A percentile compares a stretch with the other conserved stretches of the same genome.
Conservation (phyloP, 2,329 filamentous ascomycete genomes). For the Acephala macrosclerotiorum region DNA sequence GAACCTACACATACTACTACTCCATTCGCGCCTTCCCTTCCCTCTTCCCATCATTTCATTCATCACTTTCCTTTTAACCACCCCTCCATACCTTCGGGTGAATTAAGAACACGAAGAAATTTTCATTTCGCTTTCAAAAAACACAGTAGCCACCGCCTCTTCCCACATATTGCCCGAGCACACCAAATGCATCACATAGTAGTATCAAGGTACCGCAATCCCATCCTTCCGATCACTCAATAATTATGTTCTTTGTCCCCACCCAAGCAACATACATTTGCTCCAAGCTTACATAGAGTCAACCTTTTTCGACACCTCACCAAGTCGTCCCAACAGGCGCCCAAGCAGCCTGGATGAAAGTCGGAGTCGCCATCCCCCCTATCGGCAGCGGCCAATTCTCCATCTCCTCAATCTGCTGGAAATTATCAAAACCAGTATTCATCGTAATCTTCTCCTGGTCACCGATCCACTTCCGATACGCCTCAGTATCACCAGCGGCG, state of each 20-base stretch:
- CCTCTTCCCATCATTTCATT: neutral
- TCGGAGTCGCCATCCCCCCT: constrained; percentile 4
- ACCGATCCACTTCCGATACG: constrained; percentile 28
- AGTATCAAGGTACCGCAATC: neutral
- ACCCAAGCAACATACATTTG: neutral
- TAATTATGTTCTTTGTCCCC: neutral
- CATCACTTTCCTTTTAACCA: no score
- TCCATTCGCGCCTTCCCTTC: no score
- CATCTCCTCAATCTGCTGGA: constrained; percentile 24
- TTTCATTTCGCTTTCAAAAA: neutral
- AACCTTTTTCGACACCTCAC: neutral
- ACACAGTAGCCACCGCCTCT: neutral
- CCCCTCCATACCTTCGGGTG: no score
- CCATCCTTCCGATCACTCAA: neutral
- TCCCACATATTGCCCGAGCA: neutral
- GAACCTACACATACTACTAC: no score
- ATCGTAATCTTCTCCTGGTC: constrained; percentile 29
- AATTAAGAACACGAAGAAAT: neutral
- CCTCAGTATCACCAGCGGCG: constrained; percentile 7
- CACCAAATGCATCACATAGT: neutral
- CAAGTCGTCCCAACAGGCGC: constrained; percentile 3
- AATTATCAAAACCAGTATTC: constrained; percentile 33
- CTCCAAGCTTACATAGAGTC: neutral
- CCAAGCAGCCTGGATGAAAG: constrained; percentile 22
- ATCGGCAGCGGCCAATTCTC: constrained; percentile 8